Percentiles rank a stretch among this genome's conserved stretches.
Conservation (phyloP, 768 basidiomycete species). For the Cystofilobasidium bisporidii region DNA sequence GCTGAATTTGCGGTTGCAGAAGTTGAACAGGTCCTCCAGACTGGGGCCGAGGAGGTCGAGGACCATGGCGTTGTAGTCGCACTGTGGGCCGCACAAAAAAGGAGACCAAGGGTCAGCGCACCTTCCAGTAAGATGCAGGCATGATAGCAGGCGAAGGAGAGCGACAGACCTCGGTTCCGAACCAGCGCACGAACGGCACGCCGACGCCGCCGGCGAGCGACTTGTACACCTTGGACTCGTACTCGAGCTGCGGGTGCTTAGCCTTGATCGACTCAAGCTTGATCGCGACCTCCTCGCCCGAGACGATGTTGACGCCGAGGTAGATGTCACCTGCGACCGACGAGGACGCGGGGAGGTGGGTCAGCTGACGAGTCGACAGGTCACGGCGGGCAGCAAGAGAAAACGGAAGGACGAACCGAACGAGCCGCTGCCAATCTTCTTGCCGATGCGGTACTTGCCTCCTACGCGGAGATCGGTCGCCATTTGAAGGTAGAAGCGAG, state of each 20-base stretch:
- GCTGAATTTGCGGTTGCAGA: slow-evolving; percentile 62
- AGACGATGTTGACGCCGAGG: slow-evolving; percentile 99
- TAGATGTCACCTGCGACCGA: slow-evolving; percentile 77
- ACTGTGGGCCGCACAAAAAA: too few relatives aligned
- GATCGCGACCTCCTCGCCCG: slow-evolving; percentile 98
- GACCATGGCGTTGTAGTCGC: slow-evolving; percentile 99
- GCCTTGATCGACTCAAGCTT: slow-evolving; percentile 99
- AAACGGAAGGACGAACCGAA: slow-evolving; percentile 18
- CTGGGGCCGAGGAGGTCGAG: slow-evolving; percentile 71
- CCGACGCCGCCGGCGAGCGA: slow-evolving; percentile 78
- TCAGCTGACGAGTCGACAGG: not conserved
- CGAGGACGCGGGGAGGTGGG: not conserved
- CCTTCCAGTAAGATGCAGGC: too few relatives aligned
- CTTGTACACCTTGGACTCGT: slow-evolving; percentile 87
- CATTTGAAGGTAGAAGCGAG: slow-evolving; percentile 13
- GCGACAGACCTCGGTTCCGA: slow-evolving; percentile 56
- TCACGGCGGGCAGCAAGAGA: not conserved
- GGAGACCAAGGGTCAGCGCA: too few relatives aligned
- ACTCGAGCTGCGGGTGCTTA: slow-evolving; percentile 95
- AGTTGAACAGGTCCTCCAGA: slow-evolving; percentile 46
- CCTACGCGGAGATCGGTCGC: slow-evolving; percentile 29
- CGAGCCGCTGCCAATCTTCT: slow-evolving; percentile 29
- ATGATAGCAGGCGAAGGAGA: too few relatives aligned
- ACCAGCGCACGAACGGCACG: slow-evolving; percentile 87
- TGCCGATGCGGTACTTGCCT: slow-evolving; percentile 29